Conservation (phyloP, 1,139 yeast genomes). For the Yamadazyma epiphylla region DNA sequence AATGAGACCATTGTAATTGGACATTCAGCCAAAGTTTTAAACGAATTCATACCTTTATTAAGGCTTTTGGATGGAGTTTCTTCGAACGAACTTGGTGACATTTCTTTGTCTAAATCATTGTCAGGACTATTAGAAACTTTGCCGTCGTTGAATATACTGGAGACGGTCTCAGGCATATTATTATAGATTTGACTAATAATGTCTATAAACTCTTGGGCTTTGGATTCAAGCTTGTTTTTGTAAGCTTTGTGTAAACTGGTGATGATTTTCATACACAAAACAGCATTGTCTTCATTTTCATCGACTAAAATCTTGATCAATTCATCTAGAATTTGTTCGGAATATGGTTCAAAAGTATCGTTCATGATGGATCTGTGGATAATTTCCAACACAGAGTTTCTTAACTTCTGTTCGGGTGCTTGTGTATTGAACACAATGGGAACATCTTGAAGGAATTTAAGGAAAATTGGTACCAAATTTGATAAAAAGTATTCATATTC, state of each 20-base stretch:
- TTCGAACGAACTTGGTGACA: constrained; percentile 31
- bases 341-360: constrained; percentile 75
- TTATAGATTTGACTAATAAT: constrained; percentile 75
- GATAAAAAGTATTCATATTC: constrained; percentile 73
- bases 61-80: constrained; percentile 43
- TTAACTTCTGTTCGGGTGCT: constrained; percentile 68
- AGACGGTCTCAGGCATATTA: constrained; percentile 75
- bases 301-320: constrained; percentile 57
- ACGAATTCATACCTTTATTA: constrained; percentile 67
- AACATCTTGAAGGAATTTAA: constrained; percentile 56
- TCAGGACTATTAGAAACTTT: constrained; percentile 24
- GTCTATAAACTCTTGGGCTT: constrained; percentile 76
- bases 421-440: constrained; percentile 68
- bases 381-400: constrained; percentile 75
- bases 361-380: constrained; percentile 80
- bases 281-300: constrained; percentile 96
- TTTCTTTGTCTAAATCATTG: constrained; percentile 19
- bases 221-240: constrained; percentile 62
- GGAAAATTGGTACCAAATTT: constrained; percentile 58
- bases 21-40: constrained; percentile 91
- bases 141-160: constrained; percentile 45
- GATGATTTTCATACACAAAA: constrained; percentile 81
- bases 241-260: constrained; percentile 88
- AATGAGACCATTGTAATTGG: constrained; percentile 95
- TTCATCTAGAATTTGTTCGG: constrained; percentile 57